Conservation (phyloP, 257 asterid genomes). For the Henckelia pumila region DNA sequence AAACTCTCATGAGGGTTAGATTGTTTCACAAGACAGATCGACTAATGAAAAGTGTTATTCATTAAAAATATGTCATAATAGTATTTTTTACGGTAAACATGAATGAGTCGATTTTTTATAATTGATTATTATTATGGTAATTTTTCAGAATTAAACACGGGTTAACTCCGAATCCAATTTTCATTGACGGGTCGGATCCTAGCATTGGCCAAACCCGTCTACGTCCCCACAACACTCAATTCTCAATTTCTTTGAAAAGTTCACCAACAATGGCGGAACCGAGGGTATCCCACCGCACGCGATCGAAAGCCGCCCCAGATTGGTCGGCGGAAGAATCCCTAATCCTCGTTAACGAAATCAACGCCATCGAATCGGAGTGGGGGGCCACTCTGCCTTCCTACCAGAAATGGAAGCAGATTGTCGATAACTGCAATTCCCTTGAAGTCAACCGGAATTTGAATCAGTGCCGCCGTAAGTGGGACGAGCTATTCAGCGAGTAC, state of each 20-base stretch:
- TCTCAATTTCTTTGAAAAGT: not conserved
- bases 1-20: too few species aligned
- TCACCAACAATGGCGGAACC: conserved; percentile 40
- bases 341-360: conserved; percentile 64
- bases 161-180: too few species aligned
- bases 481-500: conserved; percentile 45
- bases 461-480: conserved; percentile 85
- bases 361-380: conserved; percentile 76
- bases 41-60: too few species aligned
- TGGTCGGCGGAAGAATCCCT: conserved; percentile 73
- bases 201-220: too few species aligned
- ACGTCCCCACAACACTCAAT: too few species aligned
- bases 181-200: too few species aligned
- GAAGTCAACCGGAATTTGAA: conserved; percentile 65
- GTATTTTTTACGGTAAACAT: too few species aligned
- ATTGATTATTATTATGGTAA: too few species aligned
- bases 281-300: conserved; percentile 64
- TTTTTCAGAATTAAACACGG: too few species aligned
- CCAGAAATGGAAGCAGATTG: conserved; percentile 96
- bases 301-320: conserved; percentile 81
- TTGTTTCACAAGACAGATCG: too few species aligned
- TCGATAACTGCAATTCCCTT: conserved; percentile 68
- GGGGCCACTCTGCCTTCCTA: conserved; percentile 67
- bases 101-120: too few species aligned
- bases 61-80: too few species aligned